A percentile compares a stretch with the other conserved stretches of the same genome.
phyloP scores from a whole-genome alignment of 2,329 filamentous ascomycete species.

The Aureobasidium subglaciale region DNA sequence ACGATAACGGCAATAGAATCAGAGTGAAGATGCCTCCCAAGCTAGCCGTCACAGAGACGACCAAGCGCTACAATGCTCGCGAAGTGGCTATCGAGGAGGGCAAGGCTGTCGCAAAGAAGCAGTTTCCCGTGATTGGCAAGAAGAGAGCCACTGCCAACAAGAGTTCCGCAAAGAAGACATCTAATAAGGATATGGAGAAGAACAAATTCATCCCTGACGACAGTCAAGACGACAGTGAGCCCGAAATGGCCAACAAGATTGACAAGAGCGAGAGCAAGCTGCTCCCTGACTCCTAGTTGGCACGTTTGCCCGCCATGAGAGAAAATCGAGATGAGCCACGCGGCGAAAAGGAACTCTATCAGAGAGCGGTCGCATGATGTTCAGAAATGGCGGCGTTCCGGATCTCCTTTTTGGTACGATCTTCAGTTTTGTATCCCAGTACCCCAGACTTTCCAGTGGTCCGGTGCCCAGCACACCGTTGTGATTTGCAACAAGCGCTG shows the following conservation, averaged over 20 bases:
- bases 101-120: background rate
- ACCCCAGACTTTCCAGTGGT: conserved; percentile 5
- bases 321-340: background rate
- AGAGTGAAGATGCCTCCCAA: conserved; percentile 1
- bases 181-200: background rate
- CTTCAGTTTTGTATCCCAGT: conserved; percentile 6
- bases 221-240: background rate
- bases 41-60: background rate
- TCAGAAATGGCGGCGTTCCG: background rate
- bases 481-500: background rate
- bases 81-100: background rate
- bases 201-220: background rate
- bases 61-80: conserved; percentile 2
- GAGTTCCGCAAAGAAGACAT: background rate
- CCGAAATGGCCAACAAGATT: background rate
- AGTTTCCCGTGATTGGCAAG: background rate
- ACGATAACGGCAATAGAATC: background rate
- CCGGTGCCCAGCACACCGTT: background rate
- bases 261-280: background rate
- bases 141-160: background rate
- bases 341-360: conserved; percentile 4
- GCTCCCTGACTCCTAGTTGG: background rate
- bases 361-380: background rate
- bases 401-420: conserved; percentile 3
- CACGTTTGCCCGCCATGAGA: background rate